phyloP scores from a whole-genome alignment of 2,329 filamentous ascomycete species.

The Beauveria bassiana region DNA sequence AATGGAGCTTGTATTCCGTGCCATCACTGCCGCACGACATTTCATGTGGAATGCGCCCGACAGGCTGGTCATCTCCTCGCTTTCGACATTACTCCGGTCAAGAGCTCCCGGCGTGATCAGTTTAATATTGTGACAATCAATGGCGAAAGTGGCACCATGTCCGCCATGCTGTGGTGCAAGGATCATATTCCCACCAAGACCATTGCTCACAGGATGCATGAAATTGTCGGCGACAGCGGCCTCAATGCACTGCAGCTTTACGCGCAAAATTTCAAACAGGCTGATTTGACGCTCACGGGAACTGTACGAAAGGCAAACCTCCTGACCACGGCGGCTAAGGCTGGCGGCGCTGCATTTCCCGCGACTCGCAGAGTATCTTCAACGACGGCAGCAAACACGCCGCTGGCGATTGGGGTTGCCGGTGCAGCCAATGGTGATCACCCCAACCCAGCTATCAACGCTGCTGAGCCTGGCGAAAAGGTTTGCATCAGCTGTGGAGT shows the following conservation, averaged over 20 bases:
- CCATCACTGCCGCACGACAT: constrained; percentile 57
- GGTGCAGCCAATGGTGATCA: constrained; percentile 17
- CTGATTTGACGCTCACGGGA: constrained; percentile 81
- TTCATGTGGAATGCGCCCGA: constrained; percentile 88
- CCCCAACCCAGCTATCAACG: constrained; percentile 19
- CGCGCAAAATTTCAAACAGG: constrained; percentile 86
- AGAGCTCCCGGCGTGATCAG: constrained; percentile 77
- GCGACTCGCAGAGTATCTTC: constrained; percentile 47
- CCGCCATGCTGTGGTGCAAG: constrained; percentile 86
- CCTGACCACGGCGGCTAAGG: constrained; percentile 56
- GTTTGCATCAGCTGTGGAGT: constrained; percentile 58
- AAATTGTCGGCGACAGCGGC: constrained; percentile 63
- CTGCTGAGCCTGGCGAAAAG: constrained; percentile 38
- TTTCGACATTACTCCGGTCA: constrained; percentile 85
- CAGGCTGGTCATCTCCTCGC: constrained; percentile 76
- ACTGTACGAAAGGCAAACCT: constrained; percentile 89
- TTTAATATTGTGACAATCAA: constrained; percentile 73
- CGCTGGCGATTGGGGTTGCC: not conserved
- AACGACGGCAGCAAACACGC: constrained; percentile 33
- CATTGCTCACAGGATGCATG: constrained; percentile 69
- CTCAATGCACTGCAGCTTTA: constrained; percentile 78
- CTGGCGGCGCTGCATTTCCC: constrained; percentile 26
- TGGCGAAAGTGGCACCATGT: constrained; percentile 73
- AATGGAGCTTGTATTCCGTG: constrained; percentile 76
- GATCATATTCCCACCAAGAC: constrained; percentile 70